Conservation (phyloP, 2,329 filamentous ascomycete species). For the Stagonosporopsis chrysanthemi region DNA sequence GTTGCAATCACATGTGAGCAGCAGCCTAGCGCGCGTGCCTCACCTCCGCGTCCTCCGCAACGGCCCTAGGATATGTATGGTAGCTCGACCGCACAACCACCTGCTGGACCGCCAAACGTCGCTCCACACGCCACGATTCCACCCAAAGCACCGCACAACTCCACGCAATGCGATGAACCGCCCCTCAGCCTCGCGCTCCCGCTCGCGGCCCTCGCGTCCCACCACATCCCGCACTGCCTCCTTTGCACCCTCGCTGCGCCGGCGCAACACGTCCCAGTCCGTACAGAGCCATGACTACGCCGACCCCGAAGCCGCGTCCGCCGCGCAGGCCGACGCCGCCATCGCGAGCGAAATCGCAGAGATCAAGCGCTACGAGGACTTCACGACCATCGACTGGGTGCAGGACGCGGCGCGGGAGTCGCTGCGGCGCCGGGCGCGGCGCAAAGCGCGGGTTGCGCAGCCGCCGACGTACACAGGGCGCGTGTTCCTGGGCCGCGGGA, state of each 20-base stretch:
- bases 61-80: not conserved
- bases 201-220: slow-evolving; percentile 17
- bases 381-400: slow-evolving; percentile 99
- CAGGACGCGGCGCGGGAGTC: slow-evolving; percentile 95
- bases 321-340: slow-evolving; percentile 68
- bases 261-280: slow-evolving; percentile 72
- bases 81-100: not conserved
- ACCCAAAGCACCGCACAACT: not conserved
- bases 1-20: slow-evolving; percentile 1
- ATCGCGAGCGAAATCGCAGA: slow-evolving; percentile 95
- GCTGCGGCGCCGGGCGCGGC: slow-evolving; percentile 76
- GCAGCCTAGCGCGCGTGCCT: not conserved
- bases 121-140: not conserved
- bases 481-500: slow-evolving; percentile 70
- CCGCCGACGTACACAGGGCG: not conserved
- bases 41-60: not conserved
- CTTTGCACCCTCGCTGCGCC: slow-evolving; percentile 61
- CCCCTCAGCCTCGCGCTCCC: slow-evolving; percentile 18
- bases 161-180: slow-evolving; percentile 32
- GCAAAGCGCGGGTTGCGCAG: slow-evolving; percentile 69
- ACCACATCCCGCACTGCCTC: slow-evolving; percentile 51
- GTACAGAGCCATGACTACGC: slow-evolving; percentile 69
- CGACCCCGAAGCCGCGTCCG: slow-evolving; percentile 61
- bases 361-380: slow-evolving; percentile 98
- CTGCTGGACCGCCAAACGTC: not conserved